Conservation (phyloP, 2,329 filamentous ascomycete genomes). For the Hypomyces rosellus region DNA sequence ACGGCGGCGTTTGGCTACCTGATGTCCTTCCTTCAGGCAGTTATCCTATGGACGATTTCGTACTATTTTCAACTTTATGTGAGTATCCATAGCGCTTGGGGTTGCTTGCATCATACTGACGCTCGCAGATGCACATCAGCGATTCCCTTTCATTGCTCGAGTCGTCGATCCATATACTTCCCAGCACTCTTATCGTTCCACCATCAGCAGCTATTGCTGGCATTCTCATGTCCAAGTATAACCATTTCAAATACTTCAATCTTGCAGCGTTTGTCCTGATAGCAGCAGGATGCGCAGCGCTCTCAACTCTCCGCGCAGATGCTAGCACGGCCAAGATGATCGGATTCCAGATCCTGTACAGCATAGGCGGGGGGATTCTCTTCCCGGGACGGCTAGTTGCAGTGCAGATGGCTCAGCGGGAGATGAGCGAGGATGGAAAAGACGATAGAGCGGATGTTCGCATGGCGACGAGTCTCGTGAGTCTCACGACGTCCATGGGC, state of each 20-base stretch:
- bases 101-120: too few species aligned
- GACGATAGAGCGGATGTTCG: background rate
- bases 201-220: background rate
- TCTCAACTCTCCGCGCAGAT: too few species aligned
- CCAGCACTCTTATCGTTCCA: background rate
- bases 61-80: conserved; percentile 4
- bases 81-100: background rate
- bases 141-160: background rate
- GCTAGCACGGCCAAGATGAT: background rate
- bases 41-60: background rate
- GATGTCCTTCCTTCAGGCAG: background rate
- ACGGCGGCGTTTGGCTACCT: conserved; percentile 2
- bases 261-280: too few species aligned
- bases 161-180: background rate
- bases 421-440: background rate
- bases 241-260: background rate
- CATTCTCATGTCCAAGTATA: background rate
- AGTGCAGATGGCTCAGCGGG: background rate
- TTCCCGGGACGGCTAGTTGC: background rate
- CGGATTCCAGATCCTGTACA: background rate
- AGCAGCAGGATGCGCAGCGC: too few species aligned
- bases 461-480: background rate
- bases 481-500: background rate
- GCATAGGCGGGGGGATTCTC: background rate
- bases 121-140: too few species aligned